These are phyloP conservation scores for Marasmius tenuissimus DNA, from an alignment of 1,284 basidiomycete genomes.

Conservation along the genomic window DNA sequence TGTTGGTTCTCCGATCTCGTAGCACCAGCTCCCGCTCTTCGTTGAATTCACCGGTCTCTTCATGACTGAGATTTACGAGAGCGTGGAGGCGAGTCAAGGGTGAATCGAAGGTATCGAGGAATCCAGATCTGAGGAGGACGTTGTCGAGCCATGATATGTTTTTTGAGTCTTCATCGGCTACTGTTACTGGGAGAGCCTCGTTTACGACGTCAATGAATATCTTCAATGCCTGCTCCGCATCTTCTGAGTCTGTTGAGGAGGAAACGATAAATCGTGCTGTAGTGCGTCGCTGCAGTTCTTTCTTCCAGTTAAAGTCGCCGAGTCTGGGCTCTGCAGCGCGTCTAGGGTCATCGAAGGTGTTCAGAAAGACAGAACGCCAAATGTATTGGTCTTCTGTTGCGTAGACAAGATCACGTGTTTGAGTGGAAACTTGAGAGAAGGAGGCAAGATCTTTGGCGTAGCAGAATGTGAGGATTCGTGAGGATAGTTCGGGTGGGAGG, in stretches of 20 bases:
- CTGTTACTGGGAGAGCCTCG: conserved; percentile 35
- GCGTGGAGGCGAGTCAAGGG: conserved; percentile 20
- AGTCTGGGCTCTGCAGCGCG: conserved; percentile 19
- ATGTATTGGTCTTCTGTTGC: conserved; percentile 52
- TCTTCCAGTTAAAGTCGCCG: conserved; percentile 37
- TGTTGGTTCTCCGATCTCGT: conserved; percentile 38
- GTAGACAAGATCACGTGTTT: conserved; percentile 48
- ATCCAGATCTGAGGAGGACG: conserved; percentile 32
- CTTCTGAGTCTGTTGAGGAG: conserved; percentile 10
- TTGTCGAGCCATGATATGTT: conserved; percentile 41
- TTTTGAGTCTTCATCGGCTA: conserved; percentile 27
- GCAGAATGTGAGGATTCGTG: conserved; percentile 54
- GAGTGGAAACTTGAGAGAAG: conserved; percentile 53
- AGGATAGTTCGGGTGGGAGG: conserved; percentile 55
- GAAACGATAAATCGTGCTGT: conserved; percentile 14
- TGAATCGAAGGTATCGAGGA: conserved; percentile 29
- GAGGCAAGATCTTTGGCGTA: conserved; percentile 53
- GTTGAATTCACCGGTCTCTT: conserved; percentile 13
- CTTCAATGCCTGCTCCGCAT: conserved; percentile 25
- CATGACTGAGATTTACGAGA: conserved; percentile 14
- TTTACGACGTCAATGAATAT: conserved; percentile 43
- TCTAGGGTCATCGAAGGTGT: conserved; percentile 62
- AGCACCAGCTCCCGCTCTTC: conserved; percentile 26
- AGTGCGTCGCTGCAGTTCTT: conserved; percentile 38
- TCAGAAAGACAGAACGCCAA: conserved; percentile 63